These are phyloP conservation scores for Aspergillus carlsbadensis DNA, from an alignment of 495 filamentous ascomycete species.

Conservation along the genomic window DNA sequence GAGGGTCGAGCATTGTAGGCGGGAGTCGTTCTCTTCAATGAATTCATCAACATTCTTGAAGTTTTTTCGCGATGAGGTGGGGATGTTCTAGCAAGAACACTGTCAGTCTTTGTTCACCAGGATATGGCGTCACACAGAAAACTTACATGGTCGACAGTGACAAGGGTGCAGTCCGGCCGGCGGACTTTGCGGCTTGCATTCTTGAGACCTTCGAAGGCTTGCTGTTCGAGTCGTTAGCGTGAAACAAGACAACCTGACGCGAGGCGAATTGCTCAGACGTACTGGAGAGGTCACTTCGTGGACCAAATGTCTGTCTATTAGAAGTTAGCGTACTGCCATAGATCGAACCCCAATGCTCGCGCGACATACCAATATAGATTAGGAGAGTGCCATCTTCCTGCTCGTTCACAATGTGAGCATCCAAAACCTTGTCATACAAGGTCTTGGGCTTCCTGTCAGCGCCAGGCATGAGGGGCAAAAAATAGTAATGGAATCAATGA, in stretches of 20 bases:
- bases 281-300: constrained; percentile 94
- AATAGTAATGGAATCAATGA: background rate
- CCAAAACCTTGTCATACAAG: constrained; percentile 97
- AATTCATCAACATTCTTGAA: constrained; percentile 84
- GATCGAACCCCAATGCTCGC: background rate
- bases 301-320: constrained; percentile 82
- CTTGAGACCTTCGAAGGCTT: constrained; percentile 94
- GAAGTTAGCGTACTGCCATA: background rate
- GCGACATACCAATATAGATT: constrained; percentile 77
- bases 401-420: constrained; percentile 90
- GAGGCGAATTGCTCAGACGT: background rate
- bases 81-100: constrained; percentile 72
- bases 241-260: background rate
- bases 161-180: constrained; percentile 93
- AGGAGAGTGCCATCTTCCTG: constrained; percentile 88
- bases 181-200: constrained; percentile 84
- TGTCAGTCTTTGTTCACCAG: constrained; percentile 6
- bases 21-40: constrained; percentile 90
- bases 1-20: constrained; percentile 88
- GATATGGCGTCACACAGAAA: background rate
- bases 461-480: constrained; percentile 66
- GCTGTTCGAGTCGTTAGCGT: constrained; percentile 44
- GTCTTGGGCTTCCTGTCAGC: constrained; percentile 77
- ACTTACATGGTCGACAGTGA: constrained; percentile 94
- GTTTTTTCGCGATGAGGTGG: constrained; percentile 82